Evolutionary conservation across 768 basidiomycete species (phyloP).

Genomic region (Chalciporus piperatus): DNA sequence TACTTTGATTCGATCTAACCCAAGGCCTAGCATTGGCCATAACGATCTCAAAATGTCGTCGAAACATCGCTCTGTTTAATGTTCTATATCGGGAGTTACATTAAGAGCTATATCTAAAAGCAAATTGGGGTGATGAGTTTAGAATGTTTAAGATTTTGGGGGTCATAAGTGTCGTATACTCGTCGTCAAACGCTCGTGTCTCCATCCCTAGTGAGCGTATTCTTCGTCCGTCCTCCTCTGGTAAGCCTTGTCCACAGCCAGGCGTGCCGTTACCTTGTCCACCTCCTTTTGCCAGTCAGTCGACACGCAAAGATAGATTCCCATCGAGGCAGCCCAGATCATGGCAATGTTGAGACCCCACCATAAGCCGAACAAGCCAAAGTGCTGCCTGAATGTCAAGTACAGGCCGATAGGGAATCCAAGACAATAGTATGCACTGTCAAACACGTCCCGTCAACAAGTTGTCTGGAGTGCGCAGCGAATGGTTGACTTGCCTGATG

Average conservation of each 20-base stretch:
- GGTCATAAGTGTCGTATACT: not conserved
- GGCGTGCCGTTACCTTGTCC: slow-evolving; percentile 51
- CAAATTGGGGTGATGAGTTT: not conserved
- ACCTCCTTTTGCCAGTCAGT: slow-evolving; percentile 75
- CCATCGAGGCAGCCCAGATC: slow-evolving; percentile 38
- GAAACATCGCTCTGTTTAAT: not conserved
- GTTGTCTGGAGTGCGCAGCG: not conserved
- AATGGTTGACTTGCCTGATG: slow-evolving; percentile 45
- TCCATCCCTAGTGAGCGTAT: not conserved
- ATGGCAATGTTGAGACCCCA: slow-evolving; percentile 64
- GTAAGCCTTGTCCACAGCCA: slow-evolving; percentile 47
- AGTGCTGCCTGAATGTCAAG: slow-evolving; percentile 61
- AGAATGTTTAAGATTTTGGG: too few species aligned
- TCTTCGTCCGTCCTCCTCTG: slow-evolving; percentile 1
- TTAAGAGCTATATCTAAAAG: not conserved
- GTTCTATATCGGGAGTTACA: not conserved
- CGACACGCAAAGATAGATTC: slow-evolving; percentile 49
- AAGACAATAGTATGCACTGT: slow-evolving; percentile 73
- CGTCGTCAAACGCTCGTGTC: not conserved
- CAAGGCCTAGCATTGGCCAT: too few species aligned
- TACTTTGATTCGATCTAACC: too few species aligned
- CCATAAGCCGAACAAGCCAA: slow-evolving; percentile 80
- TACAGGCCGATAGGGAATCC: slow-evolving; percentile 82
- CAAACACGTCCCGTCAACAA: not conserved
- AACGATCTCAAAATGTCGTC: slow-evolving; percentile 2